phyloP scores from a whole-genome alignment of 139 green algal species.

The Chlorella sp. region DNA sequence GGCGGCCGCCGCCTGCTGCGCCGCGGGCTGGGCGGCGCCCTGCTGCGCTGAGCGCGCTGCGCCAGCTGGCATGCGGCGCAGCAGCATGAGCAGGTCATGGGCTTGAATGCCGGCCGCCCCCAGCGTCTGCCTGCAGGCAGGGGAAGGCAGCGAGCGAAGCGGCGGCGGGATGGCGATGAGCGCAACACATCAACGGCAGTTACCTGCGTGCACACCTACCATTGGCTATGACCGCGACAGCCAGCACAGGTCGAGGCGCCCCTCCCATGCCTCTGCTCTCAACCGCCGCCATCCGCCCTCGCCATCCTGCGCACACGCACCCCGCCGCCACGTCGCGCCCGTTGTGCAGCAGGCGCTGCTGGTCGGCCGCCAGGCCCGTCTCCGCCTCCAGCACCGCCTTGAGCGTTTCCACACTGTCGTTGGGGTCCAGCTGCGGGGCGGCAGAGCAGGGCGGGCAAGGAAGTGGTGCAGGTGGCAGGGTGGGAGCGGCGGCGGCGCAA shows the following conservation, averaged over 20 bases:
- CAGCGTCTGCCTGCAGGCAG: slow-evolving; percentile 51
- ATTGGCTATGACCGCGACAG: too few relatives aligned
- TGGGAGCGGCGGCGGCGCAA: too few relatives aligned
- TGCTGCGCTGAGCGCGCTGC: not conserved
- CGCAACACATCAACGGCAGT: too few relatives aligned
- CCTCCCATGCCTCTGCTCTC: too few relatives aligned
- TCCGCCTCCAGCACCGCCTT: slow-evolving; percentile 86
- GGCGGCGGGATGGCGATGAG: too few relatives aligned
- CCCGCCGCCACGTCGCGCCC: slow-evolving; percentile 42
- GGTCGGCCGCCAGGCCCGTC: slow-evolving; percentile 53
- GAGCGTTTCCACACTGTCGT: slow-evolving; percentile 63
- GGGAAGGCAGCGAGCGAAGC: too few relatives aligned
- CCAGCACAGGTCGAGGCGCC: too few relatives aligned
- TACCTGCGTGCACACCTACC: too few relatives aligned
- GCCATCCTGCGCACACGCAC: not conserved
- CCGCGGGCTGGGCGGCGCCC: slow-evolving; percentile 3
- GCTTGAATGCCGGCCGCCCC: slow-evolving; percentile 49
- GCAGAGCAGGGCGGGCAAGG: not conserved
- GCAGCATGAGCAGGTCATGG: slow-evolving; percentile 72
- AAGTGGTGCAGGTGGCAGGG: not conserved
- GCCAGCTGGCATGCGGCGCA: slow-evolving; percentile 18
- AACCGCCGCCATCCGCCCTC: too few relatives aligned
- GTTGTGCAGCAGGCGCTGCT: slow-evolving; percentile 72
- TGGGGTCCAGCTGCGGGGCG: slow-evolving; percentile 61
- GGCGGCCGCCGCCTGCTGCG: not conserved